These are phyloP conservation scores for Penicillium longicatenatum DNA, from an alignment of 495 filamentous ascomycete species.

Conservation along the genomic window DNA sequence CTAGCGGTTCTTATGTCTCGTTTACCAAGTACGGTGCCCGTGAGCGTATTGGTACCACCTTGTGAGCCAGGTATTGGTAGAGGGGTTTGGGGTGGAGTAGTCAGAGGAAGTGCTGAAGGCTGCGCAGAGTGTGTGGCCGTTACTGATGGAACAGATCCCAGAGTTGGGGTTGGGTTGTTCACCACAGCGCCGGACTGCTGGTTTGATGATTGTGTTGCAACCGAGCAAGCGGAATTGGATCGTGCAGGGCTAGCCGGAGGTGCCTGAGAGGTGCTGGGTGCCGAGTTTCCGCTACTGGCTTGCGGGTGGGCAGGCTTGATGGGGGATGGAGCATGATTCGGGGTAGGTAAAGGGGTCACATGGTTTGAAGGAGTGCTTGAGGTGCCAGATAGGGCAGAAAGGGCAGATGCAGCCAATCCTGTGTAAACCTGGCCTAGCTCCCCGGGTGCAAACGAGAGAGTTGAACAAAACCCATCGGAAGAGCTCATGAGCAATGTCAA, in stretches of 20 bases:
- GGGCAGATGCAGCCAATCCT: slow-evolving; percentile 57
- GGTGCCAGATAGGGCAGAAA: slow-evolving; percentile 46
- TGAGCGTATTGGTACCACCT: slow-evolving; percentile 43
- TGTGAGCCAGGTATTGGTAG: slow-evolving; percentile 41
- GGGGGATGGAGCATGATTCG: slow-evolving; percentile 61
- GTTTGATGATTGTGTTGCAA: slow-evolving; percentile 60
- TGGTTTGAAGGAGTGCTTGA: slow-evolving; percentile 54
- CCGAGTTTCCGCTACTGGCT: slow-evolving; percentile 25
- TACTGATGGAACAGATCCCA: slow-evolving; percentile 72
- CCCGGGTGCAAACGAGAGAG: slow-evolving; percentile 77
- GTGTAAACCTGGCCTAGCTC: slow-evolving; percentile 89
- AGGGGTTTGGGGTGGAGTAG: slow-evolving; percentile 83
- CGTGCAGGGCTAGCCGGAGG: slow-evolving; percentile 76
- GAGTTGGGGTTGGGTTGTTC: slow-evolving; percentile 77
- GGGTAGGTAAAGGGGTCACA: slow-evolving; percentile 66
- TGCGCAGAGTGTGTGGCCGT: slow-evolving; percentile 65
- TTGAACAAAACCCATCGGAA: slow-evolving; percentile 96
- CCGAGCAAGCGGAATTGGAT: slow-evolving; percentile 85
- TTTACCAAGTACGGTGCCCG: slow-evolving; percentile 57
- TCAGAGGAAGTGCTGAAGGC: slow-evolving; percentile 58
- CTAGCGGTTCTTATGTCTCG: slow-evolving; percentile 47
- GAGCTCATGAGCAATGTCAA: slow-evolving; percentile 92
- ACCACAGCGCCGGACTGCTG: slow-evolving; percentile 47
- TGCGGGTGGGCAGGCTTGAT: slow-evolving; percentile 53
- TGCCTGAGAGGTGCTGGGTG: slow-evolving; percentile 42